These are phyloP conservation scores for Neonothopanus nambi DNA, from an alignment of 1,284 basidiomycete genomes.

Conservation along the genomic window DNA sequence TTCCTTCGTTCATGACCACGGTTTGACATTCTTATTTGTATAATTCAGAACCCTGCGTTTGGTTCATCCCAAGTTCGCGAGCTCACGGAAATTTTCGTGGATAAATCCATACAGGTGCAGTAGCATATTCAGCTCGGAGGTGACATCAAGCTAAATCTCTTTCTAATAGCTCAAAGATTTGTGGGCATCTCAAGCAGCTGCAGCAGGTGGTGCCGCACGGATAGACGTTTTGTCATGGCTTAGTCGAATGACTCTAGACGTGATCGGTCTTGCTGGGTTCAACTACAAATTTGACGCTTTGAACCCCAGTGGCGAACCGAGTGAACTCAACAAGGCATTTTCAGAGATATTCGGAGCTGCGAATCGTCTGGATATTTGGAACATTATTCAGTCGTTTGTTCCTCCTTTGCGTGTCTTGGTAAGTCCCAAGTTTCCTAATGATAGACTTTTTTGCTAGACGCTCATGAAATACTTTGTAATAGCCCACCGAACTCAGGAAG, in stretches of 20 bases:
- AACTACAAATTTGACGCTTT: conserved; percentile 66
- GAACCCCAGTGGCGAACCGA: conserved; percentile 32
- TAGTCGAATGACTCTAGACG: conserved; percentile 60
- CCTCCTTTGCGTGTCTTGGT: conserved; percentile 45
- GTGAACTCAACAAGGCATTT: conserved; percentile 55
- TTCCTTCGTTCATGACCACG: too few relatives aligned
- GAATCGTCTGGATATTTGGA: conserved; percentile 26
- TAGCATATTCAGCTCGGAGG: neutral
- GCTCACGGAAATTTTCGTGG: conserved; percentile 53
- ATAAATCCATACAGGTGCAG: conserved; percentile 50
- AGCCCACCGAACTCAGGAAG: conserved; percentile 26
- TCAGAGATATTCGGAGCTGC: conserved; percentile 37
- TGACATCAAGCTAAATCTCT: neutral
- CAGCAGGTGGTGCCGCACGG: conserved; percentile 27
- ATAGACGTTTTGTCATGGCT: conserved; percentile 58
- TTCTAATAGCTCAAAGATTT: conserved; percentile 44
- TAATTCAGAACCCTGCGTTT: conserved; percentile 58
- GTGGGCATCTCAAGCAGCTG: conserved; percentile 35
- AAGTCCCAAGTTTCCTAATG: conserved; percentile 19
- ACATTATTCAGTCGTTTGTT: conserved; percentile 36
- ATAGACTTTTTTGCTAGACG: conserved; percentile 3
- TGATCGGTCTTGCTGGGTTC: conserved; percentile 72
- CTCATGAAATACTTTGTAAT: conserved; percentile 28
- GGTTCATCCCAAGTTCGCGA: conserved; percentile 54
- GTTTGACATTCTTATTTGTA: neutral